Percentiles rank a stretch among this genome's conserved stretches.
These are phyloP conservation scores for Steccherinum ochraceum DNA, from an alignment of 768 basidiomycete genomes.

Conservation along the genomic window DNA sequence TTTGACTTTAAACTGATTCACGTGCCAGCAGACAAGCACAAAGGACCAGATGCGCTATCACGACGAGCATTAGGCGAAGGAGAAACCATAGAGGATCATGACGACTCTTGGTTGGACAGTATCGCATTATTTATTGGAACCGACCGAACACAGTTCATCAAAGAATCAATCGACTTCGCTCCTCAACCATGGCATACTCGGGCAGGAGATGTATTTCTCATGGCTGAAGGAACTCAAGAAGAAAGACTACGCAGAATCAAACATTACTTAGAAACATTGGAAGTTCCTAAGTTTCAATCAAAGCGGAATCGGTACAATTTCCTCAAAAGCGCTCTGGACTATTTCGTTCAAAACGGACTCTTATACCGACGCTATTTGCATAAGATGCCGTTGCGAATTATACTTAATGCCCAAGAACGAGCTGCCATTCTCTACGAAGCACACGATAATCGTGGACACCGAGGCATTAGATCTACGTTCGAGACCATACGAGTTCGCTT, in stretches of 20 bases:
- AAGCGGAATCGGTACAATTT: constrained; percentile 1
- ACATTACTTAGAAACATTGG: constrained; percentile 5
- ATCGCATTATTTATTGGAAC: too few relatives aligned
- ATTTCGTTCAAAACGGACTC: constrained; percentile 7
- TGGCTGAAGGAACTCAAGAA: constrained; percentile 10
- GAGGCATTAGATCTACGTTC: constrained; percentile 7
- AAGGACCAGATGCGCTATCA: constrained; percentile 34
- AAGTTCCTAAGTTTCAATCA: constrained; percentile 2
- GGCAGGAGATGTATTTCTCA: background rate
- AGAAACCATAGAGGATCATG: background rate
- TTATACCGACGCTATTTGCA: constrained; percentile 3
- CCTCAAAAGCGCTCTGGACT: constrained; percentile 7
- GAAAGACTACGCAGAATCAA: constrained; percentile 14
- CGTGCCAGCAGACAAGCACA: constrained; percentile 27
- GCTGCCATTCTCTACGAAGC: constrained; percentile 9
- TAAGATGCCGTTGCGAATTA: constrained; percentile 1
- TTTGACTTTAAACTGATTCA: constrained; percentile 33
- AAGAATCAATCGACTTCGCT: background rate
- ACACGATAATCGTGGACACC: constrained; percentile 17
- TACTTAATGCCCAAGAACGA: constrained; percentile 2
- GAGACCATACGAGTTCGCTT: constrained; percentile 10
- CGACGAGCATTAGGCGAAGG: constrained; percentile 6
- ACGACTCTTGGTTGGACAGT: too few relatives aligned
- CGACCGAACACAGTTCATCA: background rate
- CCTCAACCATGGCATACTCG: background rate